Conservation (phyloP, 163 green algal species). For the Botryococcus braunii region DNA sequence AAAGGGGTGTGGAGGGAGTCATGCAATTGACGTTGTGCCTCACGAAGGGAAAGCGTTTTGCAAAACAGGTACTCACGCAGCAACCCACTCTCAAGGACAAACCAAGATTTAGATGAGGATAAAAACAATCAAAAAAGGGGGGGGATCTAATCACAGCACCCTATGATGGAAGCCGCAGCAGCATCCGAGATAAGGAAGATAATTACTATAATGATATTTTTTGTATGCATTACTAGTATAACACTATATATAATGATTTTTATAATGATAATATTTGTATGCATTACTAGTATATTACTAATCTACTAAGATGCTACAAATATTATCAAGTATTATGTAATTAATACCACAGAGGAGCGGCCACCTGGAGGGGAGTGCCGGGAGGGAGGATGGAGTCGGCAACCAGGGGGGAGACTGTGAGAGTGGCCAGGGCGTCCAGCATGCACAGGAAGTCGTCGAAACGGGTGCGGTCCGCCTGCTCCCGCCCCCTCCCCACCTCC, state of each 20-base stretch:
- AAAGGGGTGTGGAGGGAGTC: background rate
- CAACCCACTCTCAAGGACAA: too few relatives aligned
- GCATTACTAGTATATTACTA: background rate
- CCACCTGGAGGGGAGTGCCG: background rate
- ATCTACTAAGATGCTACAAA: background rate
- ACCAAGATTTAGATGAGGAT: too few relatives aligned
- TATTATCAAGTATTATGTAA: too few relatives aligned
- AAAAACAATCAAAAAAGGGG: too few relatives aligned
- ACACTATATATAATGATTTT: background rate
- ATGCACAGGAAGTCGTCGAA: slow-evolving; percentile 51
- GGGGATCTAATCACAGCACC: too few relatives aligned
- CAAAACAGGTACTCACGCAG: too few relatives aligned
- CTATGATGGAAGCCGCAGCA: too few relatives aligned
- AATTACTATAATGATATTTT: background rate
- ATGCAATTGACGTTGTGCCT: background rate
- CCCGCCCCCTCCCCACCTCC: slow-evolving; percentile 5
- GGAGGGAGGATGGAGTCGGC: slow-evolving; percentile 21
- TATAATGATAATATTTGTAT: background rate
- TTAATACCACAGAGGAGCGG: background rate
- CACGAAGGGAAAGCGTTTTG: too few relatives aligned
- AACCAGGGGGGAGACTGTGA: slow-evolving; percentile 33
- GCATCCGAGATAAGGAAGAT: background rate
- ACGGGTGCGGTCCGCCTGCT: slow-evolving; percentile 5
- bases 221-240: background rate
- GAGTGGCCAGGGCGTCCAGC: slow-evolving; percentile 45